Percentiles rank a stretch among this genome's conserved stretches.
phyloP scores from a whole-genome alignment of 441 rosid species.

The Brassica hybrid region DNA sequence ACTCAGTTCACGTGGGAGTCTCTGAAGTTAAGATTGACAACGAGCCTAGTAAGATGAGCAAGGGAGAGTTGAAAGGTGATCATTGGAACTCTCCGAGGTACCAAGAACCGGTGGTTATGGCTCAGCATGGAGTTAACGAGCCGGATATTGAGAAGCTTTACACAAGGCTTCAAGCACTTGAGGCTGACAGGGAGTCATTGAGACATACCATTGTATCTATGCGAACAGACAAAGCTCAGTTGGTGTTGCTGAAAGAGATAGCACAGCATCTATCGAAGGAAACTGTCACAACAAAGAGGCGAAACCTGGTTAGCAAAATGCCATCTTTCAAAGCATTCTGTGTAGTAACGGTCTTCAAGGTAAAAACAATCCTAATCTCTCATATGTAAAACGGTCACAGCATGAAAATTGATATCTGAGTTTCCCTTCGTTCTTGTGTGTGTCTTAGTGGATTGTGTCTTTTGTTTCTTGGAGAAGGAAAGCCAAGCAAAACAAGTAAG shows the following conservation, averaged over 20 bases:
- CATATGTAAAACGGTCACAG: neutral
- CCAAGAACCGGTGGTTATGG: constrained; percentile 30
- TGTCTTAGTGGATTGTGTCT: constrained; percentile 85
- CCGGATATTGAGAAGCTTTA: constrained; percentile 83
- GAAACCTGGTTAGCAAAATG: constrained; percentile 51
- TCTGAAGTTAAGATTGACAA: constrained; percentile 55
- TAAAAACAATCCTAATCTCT: constrained; percentile 32
- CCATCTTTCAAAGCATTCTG: constrained; percentile 56
- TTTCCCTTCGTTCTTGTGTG: neutral
- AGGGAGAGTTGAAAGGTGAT: constrained; percentile 46
- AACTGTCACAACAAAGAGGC: constrained; percentile 54
- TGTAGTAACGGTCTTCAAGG: constrained; percentile 77
- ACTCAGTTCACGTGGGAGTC: constrained; percentile 64
- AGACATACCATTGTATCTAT: constrained; percentile 88
- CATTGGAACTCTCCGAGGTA: constrained; percentile 56
- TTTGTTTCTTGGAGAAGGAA: constrained; percentile 79
- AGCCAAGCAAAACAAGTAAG: constrained; percentile 84
- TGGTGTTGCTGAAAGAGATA: constrained; percentile 88
- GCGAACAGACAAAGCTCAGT: constrained; percentile 94
- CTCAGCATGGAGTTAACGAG: constrained; percentile 58
- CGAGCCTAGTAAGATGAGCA: constrained; percentile 27
- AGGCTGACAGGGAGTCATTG: constrained; percentile 97
- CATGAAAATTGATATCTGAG: constrained; percentile 1
- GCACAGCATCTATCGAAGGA: constrained; percentile 88
- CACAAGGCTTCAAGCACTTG: constrained; percentile 92